phyloP scores from a whole-genome alignment of 176 grass and related monocot genomes.

The Hyparrhenia diplandra region DNA sequence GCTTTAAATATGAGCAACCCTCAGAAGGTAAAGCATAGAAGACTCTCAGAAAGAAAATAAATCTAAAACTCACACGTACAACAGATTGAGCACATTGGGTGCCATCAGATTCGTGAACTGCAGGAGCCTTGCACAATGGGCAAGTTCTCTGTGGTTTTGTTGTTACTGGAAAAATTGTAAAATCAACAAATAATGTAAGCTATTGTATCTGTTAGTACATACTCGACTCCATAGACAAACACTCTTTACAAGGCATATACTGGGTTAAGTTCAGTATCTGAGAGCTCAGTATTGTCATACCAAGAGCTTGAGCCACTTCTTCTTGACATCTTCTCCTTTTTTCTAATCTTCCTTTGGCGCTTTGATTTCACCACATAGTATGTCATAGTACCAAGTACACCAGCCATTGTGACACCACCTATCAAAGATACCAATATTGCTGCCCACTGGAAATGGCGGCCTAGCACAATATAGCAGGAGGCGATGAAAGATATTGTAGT shows the following conservation, averaged over 20 bases:
- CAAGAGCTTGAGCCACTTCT: conserved; percentile 79
- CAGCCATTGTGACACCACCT: conserved; percentile 80
- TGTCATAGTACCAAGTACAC: conserved; percentile 94
- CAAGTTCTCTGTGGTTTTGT: conserved; percentile 12
- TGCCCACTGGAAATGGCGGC: conserved; percentile 68
- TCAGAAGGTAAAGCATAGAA: background rate
- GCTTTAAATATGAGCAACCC: background rate
- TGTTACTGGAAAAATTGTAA: conserved; percentile 27
- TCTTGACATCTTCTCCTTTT: conserved; percentile 79
- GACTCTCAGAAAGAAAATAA: background rate
- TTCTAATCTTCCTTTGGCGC: conserved; percentile 65
- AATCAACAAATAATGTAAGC: conserved; percentile 38
- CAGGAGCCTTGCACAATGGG: conserved; percentile 23
- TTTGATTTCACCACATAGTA: conserved; percentile 97
- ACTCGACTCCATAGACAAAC: conserved; percentile 9
- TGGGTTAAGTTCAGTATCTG: conserved; percentile 67
- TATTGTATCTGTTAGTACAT: conserved; percentile 48
- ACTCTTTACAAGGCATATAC: conserved; percentile 89
- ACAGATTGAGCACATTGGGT: conserved; percentile 24
- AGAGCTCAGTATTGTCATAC: conserved; percentile 79
- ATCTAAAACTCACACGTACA: conserved; percentile 37
- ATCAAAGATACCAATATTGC: conserved; percentile 84
- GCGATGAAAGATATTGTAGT: conserved; percentile 93
- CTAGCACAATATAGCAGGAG: conserved; percentile 88
- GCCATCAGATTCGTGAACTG: too few species aligned